Conservation (phyloP, 164 flowering plant species). For the Hamamelis virginiana region DNA sequence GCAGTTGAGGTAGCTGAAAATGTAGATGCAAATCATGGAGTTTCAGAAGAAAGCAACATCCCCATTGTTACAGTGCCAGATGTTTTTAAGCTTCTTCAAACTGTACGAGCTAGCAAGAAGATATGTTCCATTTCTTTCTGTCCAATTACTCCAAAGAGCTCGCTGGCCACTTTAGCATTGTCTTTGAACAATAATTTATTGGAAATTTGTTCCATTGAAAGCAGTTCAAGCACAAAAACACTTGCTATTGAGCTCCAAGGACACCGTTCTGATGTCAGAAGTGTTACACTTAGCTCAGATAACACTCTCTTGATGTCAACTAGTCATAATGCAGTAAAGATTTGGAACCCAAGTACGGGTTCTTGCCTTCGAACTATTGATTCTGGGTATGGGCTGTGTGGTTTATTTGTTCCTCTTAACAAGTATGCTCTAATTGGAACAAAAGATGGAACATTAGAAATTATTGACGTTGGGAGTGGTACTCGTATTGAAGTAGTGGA, state of each 20-base stretch:
- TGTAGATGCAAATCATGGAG: slow-evolving; percentile 31
- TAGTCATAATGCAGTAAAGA: slow-evolving; percentile 78
- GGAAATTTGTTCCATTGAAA: slow-evolving; percentile 70
- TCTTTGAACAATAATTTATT: slow-evolving; percentile 81
- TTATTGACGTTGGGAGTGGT: slow-evolving; percentile 86
- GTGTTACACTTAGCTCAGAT: slow-evolving; percentile 90
- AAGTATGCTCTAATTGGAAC: slow-evolving; percentile 91
- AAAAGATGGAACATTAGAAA: slow-evolving; percentile 77
- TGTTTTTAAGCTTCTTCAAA: slow-evolving; percentile 78
- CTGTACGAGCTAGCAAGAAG: slow-evolving; percentile 70
- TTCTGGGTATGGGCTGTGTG: slow-evolving; percentile 82
- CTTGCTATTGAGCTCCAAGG: slow-evolving; percentile 79
- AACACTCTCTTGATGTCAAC: slow-evolving; percentile 88
- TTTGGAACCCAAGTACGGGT: slow-evolving; percentile 95
- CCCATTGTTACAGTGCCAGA: slow-evolving; percentile 55
- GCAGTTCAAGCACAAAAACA: slow-evolving; percentile 37
- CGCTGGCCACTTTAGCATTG: slow-evolving; percentile 68
- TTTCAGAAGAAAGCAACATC: slow-evolving; percentile 31
- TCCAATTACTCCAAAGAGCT: slow-evolving; percentile 56
- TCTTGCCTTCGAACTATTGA: slow-evolving; percentile 88
- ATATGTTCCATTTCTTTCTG: slow-evolving; percentile 82
- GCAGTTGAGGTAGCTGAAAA: slow-evolving; percentile 38
- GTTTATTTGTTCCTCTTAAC: slow-evolving; percentile 72
- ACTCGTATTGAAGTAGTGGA: slow-evolving; percentile 62
- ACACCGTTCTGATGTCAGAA: slow-evolving; percentile 89